phyloP scores from a whole-genome alignment of 208 protist species.

The Acanthamoeba triangularis region DNA sequence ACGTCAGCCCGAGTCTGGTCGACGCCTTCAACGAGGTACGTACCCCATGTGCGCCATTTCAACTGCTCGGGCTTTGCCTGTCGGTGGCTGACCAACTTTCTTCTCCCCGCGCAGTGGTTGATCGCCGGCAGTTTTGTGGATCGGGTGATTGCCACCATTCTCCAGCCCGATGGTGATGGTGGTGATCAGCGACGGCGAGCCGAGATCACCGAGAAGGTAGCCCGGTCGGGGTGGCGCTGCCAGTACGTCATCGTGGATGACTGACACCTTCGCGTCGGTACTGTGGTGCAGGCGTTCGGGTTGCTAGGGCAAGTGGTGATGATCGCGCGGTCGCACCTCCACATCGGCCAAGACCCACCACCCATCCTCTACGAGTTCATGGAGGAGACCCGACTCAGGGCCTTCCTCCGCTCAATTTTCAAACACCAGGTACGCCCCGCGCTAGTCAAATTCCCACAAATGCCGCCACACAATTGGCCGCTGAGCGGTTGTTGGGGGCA shows the following conservation, averaged over 20 bases:
- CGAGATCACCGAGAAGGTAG: conserved; percentile 42
- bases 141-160: background rate
- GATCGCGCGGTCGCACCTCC: conserved; percentile 27
- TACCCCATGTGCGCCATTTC: background rate
- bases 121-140: conserved; percentile 51
- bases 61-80: background rate
- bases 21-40: conserved; percentile 2
- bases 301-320: conserved; percentile 23
- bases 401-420: background rate
- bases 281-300: background rate
- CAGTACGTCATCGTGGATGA: background rate
- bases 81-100: background rate
- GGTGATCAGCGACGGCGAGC: background rate
- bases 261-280: background rate
- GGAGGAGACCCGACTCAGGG: background rate
- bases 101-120: background rate
- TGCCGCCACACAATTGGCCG: background rate
- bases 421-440: background rate
- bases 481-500: background rate
- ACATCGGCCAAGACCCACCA: background rate
- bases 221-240: too few species aligned
- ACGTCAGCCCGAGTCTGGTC: background rate
- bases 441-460: background rate
- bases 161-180: background rate
- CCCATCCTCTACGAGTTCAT: background rate